Base-by-base conservation (phyloP, 2,329 filamentous ascomycete species). In the Venturia asperata region DNA sequence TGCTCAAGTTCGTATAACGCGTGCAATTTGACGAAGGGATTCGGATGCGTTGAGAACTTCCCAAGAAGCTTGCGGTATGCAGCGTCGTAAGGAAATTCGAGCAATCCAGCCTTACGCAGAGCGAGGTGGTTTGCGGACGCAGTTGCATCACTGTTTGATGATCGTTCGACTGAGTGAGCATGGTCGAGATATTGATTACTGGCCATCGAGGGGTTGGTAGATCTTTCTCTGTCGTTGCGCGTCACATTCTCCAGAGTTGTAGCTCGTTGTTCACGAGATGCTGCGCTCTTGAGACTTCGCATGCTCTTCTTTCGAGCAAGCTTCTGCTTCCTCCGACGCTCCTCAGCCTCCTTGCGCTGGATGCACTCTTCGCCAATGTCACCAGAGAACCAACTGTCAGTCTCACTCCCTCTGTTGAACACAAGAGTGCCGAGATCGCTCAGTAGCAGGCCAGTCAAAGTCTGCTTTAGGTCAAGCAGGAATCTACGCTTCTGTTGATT, bases 391-490 rank as follows among this genome's bases (percentile, higher is more conserved):
- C 93, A 97, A 3, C 82, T 82, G 74, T 97, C 94, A 0, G 93
- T 97, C 77, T 99, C 94, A 52, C 92, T 96, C 3, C 94, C 94
- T 62, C 85, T 85, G n/a, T 87, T 86, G 75, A 95, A 94, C 1
- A 97, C 88, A 39, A 91, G 84, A 49, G 88, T 92, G 6, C 92
- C 92, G 4, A 97, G 81, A 73, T 99, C 94, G 62, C 93, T 97
- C 34, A 97, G 78, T 1, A 97, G 78, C 21, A 99, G 80, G 68
- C 91, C 92, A 1, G 88, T 93, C 47, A 97, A 78, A 0, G 87
- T 89, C 72, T 92, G 89, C 70, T 87, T 87, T 39, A 96, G 79
- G 39, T 91, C 88, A 9, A 85, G 81, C 64, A 96, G 78, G 74
- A 97, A 96, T n/a, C 81, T 83, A 3, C 84, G 80, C 77, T 94